These are phyloP conservation scores for Cryomyces antarcticus DNA, from an alignment of 495 filamentous ascomycete genomes.

Conservation along the genomic window DNA sequence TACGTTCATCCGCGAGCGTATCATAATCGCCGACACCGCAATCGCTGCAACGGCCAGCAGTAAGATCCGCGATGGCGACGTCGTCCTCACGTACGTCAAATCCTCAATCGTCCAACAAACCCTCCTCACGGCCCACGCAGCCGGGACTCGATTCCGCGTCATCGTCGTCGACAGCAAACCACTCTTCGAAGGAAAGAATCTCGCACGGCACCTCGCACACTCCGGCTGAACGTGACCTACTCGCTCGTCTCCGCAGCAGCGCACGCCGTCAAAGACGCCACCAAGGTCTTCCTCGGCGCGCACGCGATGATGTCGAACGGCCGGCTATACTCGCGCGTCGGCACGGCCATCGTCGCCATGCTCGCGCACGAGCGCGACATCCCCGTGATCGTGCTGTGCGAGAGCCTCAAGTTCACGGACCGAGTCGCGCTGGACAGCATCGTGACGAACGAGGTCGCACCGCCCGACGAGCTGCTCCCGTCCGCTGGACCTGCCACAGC, in stretches of 20 bases:
- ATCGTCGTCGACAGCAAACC: constrained; percentile 70
- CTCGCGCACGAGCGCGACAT: constrained; percentile 51
- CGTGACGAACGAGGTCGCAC: constrained; percentile 78
- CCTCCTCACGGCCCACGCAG: constrained; percentile 45
- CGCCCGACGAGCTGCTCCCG: constrained; percentile 35
- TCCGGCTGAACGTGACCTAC: constrained; percentile 62
- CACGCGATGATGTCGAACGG: constrained; percentile 86
- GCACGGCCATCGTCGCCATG: constrained; percentile 79
- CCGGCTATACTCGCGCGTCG: constrained; percentile 64
- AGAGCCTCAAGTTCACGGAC: constrained; percentile 91
- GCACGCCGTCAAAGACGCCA: constrained; percentile 49
- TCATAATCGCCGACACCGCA: constrained; percentile 66
- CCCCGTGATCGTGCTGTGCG: constrained; percentile 78
- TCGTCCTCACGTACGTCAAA: constrained; percentile 77
- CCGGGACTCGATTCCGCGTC: constrained; percentile 58
- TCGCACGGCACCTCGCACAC: constrained; percentile 45
- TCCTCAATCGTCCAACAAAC: constrained; percentile 69
- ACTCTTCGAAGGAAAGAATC: constrained; percentile 56
- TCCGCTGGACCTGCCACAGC: constrained; percentile 5
- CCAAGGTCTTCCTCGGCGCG: constrained; percentile 69
- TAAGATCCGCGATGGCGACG: constrained; percentile 58
- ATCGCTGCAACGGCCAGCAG: constrained; percentile 56
- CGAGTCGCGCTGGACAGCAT: constrained; percentile 77
- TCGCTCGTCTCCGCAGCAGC: constrained; percentile 54
- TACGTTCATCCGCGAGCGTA: constrained; percentile 71